Percentiles rank a stretch among this genome's conserved stretches.
phyloP scores from a whole-genome alignment of 257 asterid species.

The Vinca minor region DNA sequence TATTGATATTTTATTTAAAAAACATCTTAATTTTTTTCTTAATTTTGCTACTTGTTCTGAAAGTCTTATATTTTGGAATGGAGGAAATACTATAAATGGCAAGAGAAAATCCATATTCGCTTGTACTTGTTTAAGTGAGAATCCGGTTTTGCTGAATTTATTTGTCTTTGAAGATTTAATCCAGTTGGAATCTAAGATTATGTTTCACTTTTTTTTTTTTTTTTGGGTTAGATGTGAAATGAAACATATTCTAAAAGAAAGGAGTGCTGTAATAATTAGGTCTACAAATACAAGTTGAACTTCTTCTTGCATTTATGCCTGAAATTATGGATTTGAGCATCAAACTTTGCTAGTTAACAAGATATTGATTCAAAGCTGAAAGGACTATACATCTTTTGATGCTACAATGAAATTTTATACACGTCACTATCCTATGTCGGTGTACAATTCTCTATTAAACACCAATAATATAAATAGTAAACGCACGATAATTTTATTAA shows the following conservation, averaged over 20 bases:
- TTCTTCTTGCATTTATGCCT: conserved; percentile 15
- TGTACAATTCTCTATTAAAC: too few species aligned
- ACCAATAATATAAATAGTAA: too few species aligned
- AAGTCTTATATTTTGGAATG: too few species aligned
- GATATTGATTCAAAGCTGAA: conserved; percentile 19
- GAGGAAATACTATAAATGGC: conserved; percentile 15
- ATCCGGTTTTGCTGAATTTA: conserved; percentile 8
- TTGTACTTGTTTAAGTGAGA: conserved; percentile 17
- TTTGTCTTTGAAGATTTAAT: background rate
- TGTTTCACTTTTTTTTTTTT: conserved; percentile 6
- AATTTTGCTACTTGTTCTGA: too few species aligned
- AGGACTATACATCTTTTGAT: background rate
- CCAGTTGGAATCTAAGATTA: conserved; percentile 14
- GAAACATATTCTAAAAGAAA: conserved; percentile 28
- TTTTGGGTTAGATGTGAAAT: background rate
- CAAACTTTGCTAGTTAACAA: conserved; percentile 6
- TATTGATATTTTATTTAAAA: too few species aligned
- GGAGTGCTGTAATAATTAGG: conserved; percentile 16
- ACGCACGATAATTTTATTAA: too few species aligned
- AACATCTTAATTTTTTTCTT: too few species aligned
- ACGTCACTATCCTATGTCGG: too few species aligned
- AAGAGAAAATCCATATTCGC: conserved; percentile 3
- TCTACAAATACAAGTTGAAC: background rate
- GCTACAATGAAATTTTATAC: too few species aligned
- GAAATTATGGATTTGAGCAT: conserved; percentile 11